phyloP scores from a whole-genome alignment of 2,329 filamentous ascomycete genomes.

The Pseudopyrenochaeta lycopersici region DNA sequence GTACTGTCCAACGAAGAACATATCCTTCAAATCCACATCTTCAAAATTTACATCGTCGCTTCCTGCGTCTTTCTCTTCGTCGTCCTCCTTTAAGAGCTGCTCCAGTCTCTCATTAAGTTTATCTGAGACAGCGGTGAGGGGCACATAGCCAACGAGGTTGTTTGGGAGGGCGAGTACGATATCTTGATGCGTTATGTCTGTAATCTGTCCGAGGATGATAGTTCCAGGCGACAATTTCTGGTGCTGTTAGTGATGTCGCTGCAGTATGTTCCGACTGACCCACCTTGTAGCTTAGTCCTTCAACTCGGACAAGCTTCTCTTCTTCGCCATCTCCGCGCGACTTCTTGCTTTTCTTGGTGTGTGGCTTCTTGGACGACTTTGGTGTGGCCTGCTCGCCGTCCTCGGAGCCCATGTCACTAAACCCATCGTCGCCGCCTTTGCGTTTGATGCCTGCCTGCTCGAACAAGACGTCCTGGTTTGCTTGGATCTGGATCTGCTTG shows the following conservation, averaged over 20 bases:
- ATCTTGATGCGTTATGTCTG: constrained; percentile 80
- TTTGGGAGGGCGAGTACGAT: constrained; percentile 87
- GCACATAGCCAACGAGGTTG: constrained; percentile 88
- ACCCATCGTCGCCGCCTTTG: constrained; percentile 56
- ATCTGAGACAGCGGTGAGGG: constrained; percentile 90
- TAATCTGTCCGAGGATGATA: constrained; percentile 86
- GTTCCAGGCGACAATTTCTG: constrained; percentile 86
- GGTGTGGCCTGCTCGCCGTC: constrained; percentile 52
- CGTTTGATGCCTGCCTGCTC: constrained; percentile 76
- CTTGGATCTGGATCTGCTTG: constrained; percentile 95
- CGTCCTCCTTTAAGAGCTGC: constrained; percentile 68
- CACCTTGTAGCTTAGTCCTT: constrained; percentile 91
- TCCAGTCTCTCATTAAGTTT: constrained; percentile 80
- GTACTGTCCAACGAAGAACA: constrained; percentile 88
- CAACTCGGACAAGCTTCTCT: constrained; percentile 70
- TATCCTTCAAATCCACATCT: constrained; percentile 74
- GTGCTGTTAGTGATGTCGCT: constrained; percentile 21
- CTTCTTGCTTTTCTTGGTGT: constrained; percentile 54
- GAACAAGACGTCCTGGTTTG: constrained; percentile 88
- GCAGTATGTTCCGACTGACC: constrained; percentile 26
- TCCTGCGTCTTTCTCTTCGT: constrained; percentile 65
- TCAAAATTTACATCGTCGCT: constrained; percentile 59
- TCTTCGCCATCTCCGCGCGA: constrained; percentile 54
- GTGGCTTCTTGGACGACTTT: constrained; percentile 63
- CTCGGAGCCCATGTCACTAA: constrained; percentile 53